Evolutionary conservation across 805 yeast species (phyloP), one percentile per base, ranked within the genome.

Genomic region (Candida wancherniae): DNA sequence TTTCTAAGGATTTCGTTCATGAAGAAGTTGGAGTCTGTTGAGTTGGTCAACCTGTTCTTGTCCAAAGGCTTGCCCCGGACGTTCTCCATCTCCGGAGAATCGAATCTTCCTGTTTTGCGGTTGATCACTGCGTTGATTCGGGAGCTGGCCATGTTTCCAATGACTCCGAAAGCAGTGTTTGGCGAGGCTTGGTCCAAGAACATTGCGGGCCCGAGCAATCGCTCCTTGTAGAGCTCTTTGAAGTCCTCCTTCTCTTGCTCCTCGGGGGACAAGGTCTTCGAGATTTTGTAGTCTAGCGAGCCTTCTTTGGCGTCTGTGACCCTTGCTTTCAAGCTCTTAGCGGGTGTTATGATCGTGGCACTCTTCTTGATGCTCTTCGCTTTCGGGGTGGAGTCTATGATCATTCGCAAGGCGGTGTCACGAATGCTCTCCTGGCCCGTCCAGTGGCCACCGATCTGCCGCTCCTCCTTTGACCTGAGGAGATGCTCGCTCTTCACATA

Each of bases 1-100:
- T 74, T 71, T 39, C 70, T 73, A 34, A 87, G 57, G 26, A 87
- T 80, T 39, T 83, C 77, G 56, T 87, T 87, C 59, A 87, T 56
- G 51, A 85, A 84, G 52, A 78, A 84, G 45, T 80, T 57, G 4
- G 65, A 42, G 39, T 94, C 32, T 77, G 84, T 37, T 71, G 71
- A 53, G 75, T 92, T 35, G 69, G 63, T 55, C 66, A 80, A 26
- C 75, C 80, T 51, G 61, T 74, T 42, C 57, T 61, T n/a, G 57
- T 53, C 31, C 10, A 80, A 47, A 3, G 79, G 77, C 44, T 72
- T 68, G 0, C 94, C 95, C 36, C 94, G 44, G 3, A 65, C 67
- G 9, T 40, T 32, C 1, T 39, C 39, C 70, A 65, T 66, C 8
- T 57, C 61, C 0, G 75, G 71, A 31, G 73, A 71, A 1, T 69